A percentile compares a stretch with the other conserved stretches of the same genome.
Evolutionary conservation across 2,329 filamentous ascomycete genomes (phyloP).

Genomic region (Elsinoe batatas): DNA sequence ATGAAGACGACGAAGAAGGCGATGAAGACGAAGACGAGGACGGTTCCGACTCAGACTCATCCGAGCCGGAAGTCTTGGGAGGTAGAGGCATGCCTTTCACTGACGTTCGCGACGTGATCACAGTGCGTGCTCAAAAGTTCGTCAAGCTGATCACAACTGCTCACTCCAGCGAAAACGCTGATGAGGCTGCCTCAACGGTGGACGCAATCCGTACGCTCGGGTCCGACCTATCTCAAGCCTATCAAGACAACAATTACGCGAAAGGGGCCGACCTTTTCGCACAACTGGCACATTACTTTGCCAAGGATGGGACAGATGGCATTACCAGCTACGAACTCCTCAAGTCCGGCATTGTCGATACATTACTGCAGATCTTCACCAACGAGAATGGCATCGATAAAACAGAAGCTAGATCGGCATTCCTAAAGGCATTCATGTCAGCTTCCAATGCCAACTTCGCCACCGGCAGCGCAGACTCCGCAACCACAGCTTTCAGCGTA

Average conservation of each 20-base stretch:
- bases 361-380: slow-evolving; percentile 72
- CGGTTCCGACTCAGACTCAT: slow-evolving; percentile 30
- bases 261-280: slow-evolving; percentile 58
- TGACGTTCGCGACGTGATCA: slow-evolving; percentile 63
- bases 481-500: slow-evolving; percentile 77
- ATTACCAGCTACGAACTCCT: slow-evolving; percentile 93
- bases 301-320: slow-evolving; percentile 78
- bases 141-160: slow-evolving; percentile 31
- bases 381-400: slow-evolving; percentile 50
- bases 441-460: slow-evolving; percentile 52
- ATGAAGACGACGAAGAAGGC: slow-evolving; percentile 44
- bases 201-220: slow-evolving; percentile 62
- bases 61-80: slow-evolving; percentile 16
- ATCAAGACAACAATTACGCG: slow-evolving; percentile 33
- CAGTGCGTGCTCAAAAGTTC: slow-evolving; percentile 69
- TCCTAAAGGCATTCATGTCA: slow-evolving; percentile 89
- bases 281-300: slow-evolving; percentile 72
- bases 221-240: slow-evolving; percentile 60
- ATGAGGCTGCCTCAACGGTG: slow-evolving; percentile 72
- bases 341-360: slow-evolving; percentile 78
- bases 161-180: slow-evolving; percentile 51
- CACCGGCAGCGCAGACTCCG: slow-evolving; percentile 56
- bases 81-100: slow-evolving; percentile 20
- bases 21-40: slow-evolving; percentile 41
- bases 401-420: slow-evolving; percentile 62